Conservation (phyloP, 495 filamentous ascomycete genomes). For the Peziza echinospora region DNA sequence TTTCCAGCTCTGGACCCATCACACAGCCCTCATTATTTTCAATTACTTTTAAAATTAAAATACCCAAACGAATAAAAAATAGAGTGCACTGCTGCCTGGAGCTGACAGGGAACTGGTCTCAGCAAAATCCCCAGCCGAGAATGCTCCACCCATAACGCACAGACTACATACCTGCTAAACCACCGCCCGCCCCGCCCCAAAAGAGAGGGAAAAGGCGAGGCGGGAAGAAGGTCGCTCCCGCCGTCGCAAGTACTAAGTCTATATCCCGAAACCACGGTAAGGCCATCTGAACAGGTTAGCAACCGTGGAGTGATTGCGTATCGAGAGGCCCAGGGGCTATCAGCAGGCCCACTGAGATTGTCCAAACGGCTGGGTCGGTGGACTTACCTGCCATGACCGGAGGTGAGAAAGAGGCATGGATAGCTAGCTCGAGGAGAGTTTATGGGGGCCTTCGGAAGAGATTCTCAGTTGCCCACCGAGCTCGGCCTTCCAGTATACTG, state of each 20-base stretch:
- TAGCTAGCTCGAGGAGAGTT: no score
- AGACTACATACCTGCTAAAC: no score
- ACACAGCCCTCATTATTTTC: no score
- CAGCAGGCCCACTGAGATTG: background rate
- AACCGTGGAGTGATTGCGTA: background rate
- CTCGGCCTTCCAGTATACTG: no score
- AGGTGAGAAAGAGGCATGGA: no score
- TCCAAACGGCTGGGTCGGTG: background rate
- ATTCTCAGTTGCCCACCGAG: no score
- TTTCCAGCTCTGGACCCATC: background rate
- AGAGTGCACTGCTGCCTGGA: background rate
- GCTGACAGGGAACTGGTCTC: background rate
- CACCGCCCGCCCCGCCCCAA: no score
- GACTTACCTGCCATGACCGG: no score
- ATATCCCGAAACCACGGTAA: background rate
- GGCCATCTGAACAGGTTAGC: background rate
- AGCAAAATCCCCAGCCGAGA: no score
- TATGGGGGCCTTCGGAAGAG: no score
- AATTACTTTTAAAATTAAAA: constrained; percentile 1
- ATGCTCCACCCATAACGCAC: background rate
- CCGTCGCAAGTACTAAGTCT: background rate
- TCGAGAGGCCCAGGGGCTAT: background rate
- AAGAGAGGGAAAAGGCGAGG: no score
- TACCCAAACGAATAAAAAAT: no score
- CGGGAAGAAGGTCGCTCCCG: background rate